Conservation (phyloP, 1,284 basidiomycete species). For the Naganishia sp. region DNA sequence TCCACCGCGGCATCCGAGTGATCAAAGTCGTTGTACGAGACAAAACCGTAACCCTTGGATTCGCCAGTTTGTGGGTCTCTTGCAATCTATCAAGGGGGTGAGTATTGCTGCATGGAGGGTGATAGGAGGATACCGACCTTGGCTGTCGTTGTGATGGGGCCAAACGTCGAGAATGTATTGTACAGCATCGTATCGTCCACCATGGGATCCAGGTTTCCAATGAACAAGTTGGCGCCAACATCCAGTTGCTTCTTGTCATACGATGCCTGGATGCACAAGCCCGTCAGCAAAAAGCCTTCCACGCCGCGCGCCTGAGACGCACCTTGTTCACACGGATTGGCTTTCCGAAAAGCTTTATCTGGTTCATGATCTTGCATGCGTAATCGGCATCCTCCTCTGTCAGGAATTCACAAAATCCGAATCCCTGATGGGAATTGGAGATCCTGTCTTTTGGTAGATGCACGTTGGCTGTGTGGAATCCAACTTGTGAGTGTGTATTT, state of each 20-base stretch:
- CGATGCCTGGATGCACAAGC: slow-evolving; percentile 64
- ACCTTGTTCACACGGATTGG: slow-evolving; percentile 98
- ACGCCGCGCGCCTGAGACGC: slow-evolving; percentile 42
- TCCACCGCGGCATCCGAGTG: slow-evolving; percentile 94
- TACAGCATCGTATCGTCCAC: slow-evolving; percentile 91
- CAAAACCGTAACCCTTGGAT: slow-evolving; percentile 96
- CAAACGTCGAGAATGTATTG: slow-evolving; percentile 94
- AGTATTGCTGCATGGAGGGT: background rate
- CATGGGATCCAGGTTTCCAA: slow-evolving; percentile 89
- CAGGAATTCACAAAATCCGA: slow-evolving; percentile 98
- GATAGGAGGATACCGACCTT: slow-evolving; percentile 64
- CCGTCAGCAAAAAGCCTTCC: slow-evolving; percentile 26
- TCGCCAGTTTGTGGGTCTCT: slow-evolving; percentile 79
- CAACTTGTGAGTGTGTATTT: background rate
- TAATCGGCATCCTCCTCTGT: slow-evolving; percentile 99
- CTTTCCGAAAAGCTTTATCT: slow-evolving; percentile 98
- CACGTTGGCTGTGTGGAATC: slow-evolving; percentile 72
- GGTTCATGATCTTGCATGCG: slow-evolving; percentile 99
- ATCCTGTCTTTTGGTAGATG: slow-evolving; percentile 99
- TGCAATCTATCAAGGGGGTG: slow-evolving; percentile 66
- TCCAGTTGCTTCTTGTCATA: slow-evolving; percentile 97
- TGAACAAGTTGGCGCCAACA: slow-evolving; percentile 95
- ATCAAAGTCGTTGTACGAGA: slow-evolving; percentile 96
- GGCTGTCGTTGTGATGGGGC: slow-evolving; percentile 87
- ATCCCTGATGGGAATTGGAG: slow-evolving; percentile 96